Evolutionary conservation across 2,329 filamentous ascomycete genomes (phyloP).

Genomic region (Pseudogymnoascus sp.): DNA sequence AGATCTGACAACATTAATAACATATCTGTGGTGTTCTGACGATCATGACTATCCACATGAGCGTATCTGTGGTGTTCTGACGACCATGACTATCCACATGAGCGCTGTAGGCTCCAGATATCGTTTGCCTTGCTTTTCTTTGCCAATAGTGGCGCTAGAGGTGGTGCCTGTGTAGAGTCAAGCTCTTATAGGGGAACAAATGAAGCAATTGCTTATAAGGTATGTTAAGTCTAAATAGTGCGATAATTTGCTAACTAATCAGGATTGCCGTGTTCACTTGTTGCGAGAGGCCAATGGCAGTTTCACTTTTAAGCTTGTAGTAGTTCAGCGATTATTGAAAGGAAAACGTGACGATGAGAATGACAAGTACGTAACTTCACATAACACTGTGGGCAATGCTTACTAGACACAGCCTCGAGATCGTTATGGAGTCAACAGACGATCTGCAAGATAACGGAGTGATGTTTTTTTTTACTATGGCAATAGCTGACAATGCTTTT

Average conservation of each 20-base stretch:
- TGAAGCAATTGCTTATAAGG: constrained; percentile 3
- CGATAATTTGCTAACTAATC: neutral
- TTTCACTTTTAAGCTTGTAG: neutral
- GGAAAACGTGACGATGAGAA: neutral
- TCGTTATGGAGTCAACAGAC: neutral
- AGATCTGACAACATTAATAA: neutral
- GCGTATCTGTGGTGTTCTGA: neutral
- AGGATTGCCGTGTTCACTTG: neutral
- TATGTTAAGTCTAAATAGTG: neutral
- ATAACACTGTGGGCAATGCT: neutral
- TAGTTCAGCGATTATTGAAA: neutral
- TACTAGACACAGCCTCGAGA: neutral
- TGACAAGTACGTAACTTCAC: neutral
- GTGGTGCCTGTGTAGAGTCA: neutral
- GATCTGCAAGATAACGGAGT: neutral
- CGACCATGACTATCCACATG: constrained; percentile 4
- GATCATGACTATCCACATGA: neutral
- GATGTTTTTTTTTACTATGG: constrained; percentile 9
- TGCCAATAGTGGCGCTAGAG: neutral
- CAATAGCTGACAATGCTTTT: neutral
- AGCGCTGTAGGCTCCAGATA: neutral
- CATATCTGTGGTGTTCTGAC: neutral
- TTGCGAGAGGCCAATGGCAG: neutral
- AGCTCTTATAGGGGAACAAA: constrained; percentile 7
- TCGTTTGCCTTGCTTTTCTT: neutral